Percentiles rank a stretch among this genome's conserved stretches.
Conservation (phyloP, 208 protist species). For the Crithidia bombi region DNA sequence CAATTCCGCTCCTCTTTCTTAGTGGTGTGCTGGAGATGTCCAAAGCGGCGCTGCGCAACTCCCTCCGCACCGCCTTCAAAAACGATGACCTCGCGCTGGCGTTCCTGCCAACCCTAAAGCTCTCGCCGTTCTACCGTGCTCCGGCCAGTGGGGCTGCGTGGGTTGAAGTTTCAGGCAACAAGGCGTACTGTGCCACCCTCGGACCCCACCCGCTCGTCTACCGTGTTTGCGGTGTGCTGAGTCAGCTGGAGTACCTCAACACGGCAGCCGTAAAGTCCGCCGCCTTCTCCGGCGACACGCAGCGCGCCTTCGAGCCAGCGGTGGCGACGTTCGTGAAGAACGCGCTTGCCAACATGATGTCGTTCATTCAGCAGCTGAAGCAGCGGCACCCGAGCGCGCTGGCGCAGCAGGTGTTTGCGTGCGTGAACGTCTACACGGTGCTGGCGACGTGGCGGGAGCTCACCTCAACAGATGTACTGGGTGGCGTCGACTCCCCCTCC, state of each 20-base stretch:
- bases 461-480: neutral
- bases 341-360: constrained; percentile 36
- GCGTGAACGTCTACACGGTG: constrained; percentile 65
- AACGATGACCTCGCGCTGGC: constrained; percentile 64
- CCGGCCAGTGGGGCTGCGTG: constrained; percentile 20
- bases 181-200: constrained; percentile 56
- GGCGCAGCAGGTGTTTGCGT: constrained; percentile 63
- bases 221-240: constrained; percentile 53
- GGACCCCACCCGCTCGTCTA: constrained; percentile 62
- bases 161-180: constrained; percentile 40
- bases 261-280: constrained; percentile 46
- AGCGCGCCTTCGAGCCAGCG: constrained; percentile 39
- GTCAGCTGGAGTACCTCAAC: constrained; percentile 78
- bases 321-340: constrained; percentile 43
- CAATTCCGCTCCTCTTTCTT: constrained; percentile 82
- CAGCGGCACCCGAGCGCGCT: constrained; percentile 55
- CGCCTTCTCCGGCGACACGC: constrained; percentile 30
- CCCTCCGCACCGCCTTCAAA: constrained; percentile 51
- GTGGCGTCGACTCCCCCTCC: neutral
- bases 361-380: constrained; percentile 49
- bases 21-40: constrained; percentile 78
- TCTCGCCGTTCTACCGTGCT: constrained; percentile 47
- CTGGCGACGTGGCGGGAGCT: constrained; percentile 49
- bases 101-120: constrained; percentile 45
- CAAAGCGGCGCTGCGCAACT: constrained; percentile 61